These are phyloP conservation scores for Cercis canadensis DNA, from an alignment of 306 rosid species.

Conservation along the genomic window DNA sequence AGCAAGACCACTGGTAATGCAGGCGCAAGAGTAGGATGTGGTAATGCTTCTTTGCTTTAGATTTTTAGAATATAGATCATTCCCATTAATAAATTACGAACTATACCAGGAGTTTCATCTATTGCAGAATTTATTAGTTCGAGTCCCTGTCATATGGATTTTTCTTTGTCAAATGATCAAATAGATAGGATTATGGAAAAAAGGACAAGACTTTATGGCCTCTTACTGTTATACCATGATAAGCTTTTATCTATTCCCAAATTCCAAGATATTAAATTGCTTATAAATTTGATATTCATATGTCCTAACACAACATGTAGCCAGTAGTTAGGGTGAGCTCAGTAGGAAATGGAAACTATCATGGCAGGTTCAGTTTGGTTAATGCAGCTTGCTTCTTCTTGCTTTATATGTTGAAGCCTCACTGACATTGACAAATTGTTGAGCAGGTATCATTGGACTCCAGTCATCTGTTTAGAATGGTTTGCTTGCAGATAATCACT, in stretches of 20 bases:
- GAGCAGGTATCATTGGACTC: slow-evolving; percentile 82
- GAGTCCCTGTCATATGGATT: background rate
- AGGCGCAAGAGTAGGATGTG: slow-evolving; percentile 86
- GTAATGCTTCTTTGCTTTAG: slow-evolving; percentile 48
- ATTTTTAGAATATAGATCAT: slow-evolving; percentile 3
- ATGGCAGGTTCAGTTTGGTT: slow-evolving; percentile 9
- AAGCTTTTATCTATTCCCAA: slow-evolving; percentile 6
- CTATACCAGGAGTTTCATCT: slow-evolving; percentile 11
- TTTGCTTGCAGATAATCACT: slow-evolving; percentile 23
- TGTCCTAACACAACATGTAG: background rate
- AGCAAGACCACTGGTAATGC: slow-evolving; percentile 91
- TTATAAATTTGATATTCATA: background rate
- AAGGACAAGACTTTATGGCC: background rate
- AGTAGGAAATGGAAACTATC: background rate
- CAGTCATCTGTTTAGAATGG: slow-evolving; percentile 63
- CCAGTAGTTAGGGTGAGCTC: background rate
- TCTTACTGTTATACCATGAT: background rate
- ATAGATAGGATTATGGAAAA: slow-evolving; percentile 3
- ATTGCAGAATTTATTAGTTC: slow-evolving; percentile 12
- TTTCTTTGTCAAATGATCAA: slow-evolving; percentile 12
- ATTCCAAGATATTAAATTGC: slow-evolving; percentile 2
- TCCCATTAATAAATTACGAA: background rate
- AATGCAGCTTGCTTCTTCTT: background rate
- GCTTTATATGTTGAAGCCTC: slow-evolving; percentile 14
- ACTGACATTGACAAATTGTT: slow-evolving; percentile 28